Conservation (phyloP, 139 green algal genomes). For the Volvox reticuliferus region DNA sequence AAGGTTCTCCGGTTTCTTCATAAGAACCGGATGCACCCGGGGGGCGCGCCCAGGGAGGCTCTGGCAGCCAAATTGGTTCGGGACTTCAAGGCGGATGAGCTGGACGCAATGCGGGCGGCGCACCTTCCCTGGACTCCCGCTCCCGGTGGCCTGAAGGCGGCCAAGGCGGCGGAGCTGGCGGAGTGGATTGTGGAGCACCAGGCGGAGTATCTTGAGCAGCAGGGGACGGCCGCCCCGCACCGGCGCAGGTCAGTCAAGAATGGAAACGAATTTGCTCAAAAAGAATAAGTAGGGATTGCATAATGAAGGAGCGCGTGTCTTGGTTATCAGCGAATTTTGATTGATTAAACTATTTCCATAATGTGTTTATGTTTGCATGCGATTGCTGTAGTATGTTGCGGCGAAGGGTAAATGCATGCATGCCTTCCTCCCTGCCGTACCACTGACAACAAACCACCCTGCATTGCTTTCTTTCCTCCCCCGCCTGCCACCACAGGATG, state of each 20-base stretch:
- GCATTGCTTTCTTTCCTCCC: too few species aligned
- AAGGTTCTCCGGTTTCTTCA: conserved; percentile 42
- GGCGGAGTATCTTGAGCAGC: conserved; percentile 42
- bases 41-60: neutral
- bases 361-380: too few species aligned
- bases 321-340: too few species aligned
- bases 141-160: conserved; percentile 28
- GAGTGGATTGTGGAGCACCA: conserved; percentile 29
- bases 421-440: too few species aligned
- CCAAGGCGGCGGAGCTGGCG: conserved; percentile 31
- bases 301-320: too few species aligned
- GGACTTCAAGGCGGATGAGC: conserved; percentile 34
- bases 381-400: too few species aligned
- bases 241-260: neutral
- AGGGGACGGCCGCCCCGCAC: conserved; percentile 7
- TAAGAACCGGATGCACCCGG: neutral
- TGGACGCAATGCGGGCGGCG: conserved; percentile 17
- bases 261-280: too few species aligned
- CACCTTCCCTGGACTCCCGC: conserved; percentile 39
- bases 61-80: conserved; percentile 15
- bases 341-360: too few species aligned
- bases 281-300: too few species aligned
- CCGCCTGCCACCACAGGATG: too few species aligned
- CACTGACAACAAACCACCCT: too few species aligned
- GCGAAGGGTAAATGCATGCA: too few species aligned